Percentiles rank a stretch among this genome's conserved stretches.
phyloP scores from a whole-genome alignment of 148 eudicot species.

The Fallopia convolvulus region DNA sequence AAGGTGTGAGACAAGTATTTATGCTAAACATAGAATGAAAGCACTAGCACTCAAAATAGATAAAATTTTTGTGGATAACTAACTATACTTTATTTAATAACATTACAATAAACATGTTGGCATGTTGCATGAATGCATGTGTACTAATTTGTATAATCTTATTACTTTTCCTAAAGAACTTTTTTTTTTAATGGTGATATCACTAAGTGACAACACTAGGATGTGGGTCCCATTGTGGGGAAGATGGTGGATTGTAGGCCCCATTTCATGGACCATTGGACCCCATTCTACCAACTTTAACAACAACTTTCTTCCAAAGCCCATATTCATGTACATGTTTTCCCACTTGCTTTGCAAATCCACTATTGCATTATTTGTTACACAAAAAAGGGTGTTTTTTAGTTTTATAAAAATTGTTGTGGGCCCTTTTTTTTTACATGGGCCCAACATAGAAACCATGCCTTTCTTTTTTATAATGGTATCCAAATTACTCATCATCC shows the following conservation, averaged over 20 bases:
- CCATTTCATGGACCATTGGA: neutral
- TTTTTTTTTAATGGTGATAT: neutral
- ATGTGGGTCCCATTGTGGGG: neutral
- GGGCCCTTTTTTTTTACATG: neutral
- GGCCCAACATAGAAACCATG: neutral
- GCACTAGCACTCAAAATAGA: neutral
- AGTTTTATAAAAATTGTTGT: neutral
- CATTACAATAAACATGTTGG: neutral
- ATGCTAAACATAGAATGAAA: neutral
- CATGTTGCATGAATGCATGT: neutral
- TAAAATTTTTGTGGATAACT: neutral
- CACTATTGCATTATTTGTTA: neutral
- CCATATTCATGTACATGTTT: neutral
- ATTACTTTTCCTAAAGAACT: neutral
- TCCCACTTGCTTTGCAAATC: slow-evolving; percentile 5
- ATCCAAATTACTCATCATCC: neutral
- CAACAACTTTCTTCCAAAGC: neutral
- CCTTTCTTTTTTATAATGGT: neutral
- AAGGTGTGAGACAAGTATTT: neutral
- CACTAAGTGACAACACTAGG: neutral
- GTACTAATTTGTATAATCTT: neutral
- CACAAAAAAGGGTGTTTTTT: neutral
- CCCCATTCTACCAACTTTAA: slow-evolving; percentile 7
- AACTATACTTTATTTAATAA: neutral
- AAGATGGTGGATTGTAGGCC: neutral